Conservation (phyloP, 139 green algal genomes). For the Spirogloea muscicola region DNA sequence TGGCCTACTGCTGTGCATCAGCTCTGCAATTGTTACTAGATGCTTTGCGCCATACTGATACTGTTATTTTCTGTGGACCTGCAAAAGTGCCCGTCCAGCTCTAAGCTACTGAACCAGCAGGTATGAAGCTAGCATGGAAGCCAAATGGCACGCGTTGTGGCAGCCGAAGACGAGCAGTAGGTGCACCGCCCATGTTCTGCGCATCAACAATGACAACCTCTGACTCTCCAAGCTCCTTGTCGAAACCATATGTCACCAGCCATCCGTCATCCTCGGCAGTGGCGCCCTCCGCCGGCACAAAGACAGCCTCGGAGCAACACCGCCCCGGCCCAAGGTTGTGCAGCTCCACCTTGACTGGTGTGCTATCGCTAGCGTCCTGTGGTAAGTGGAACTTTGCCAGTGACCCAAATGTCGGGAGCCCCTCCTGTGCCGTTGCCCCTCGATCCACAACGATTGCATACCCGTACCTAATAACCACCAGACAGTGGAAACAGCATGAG, state of each 20-base stretch:
- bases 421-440: neutral
- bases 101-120: too few relatives aligned
- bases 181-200: neutral
- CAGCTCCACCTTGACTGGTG: conserved; percentile 1
- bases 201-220: conserved; percentile 36
- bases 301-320: conserved; percentile 14
- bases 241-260: conserved; percentile 38
- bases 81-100: too few relatives aligned
- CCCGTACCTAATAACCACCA: conserved; percentile 16
- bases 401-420: neutral
- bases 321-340: conserved; percentile 19
- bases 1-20: too few relatives aligned
- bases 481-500: too few relatives aligned
- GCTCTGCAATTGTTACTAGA: too few relatives aligned
- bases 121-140: conserved; percentile 27
- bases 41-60: too few relatives aligned
- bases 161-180: neutral
- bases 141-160: conserved; percentile 31
- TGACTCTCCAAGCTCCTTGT: conserved; percentile 7
- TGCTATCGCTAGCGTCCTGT: neutral
- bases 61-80: too few relatives aligned
- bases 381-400: conserved; percentile 22
- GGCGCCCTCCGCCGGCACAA: conserved; percentile 7
- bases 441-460: conserved; percentile 6
- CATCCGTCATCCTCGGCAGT: conserved; percentile 40